Percentiles rank a stretch among this genome's conserved stretches.
Conservation (phyloP, 2,329 filamentous ascomycete species). For the Magnaporthiopsis rhizophila region DNA sequence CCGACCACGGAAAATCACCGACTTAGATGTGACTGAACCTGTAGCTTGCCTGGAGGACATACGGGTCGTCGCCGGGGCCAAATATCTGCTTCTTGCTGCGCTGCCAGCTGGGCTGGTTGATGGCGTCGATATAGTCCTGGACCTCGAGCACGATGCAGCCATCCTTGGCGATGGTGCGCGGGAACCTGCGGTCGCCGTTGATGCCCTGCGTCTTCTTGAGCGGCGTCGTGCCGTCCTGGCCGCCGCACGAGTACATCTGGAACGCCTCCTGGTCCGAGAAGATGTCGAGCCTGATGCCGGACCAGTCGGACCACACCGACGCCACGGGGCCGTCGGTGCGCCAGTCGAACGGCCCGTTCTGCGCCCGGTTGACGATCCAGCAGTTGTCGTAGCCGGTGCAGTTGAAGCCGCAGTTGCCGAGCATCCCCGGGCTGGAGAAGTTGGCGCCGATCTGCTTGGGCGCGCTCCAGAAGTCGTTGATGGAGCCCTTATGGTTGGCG, state of each 20-base stretch:
- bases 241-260: constrained; percentile 80
- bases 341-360: constrained; percentile 55
- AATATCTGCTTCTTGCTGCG: constrained; percentile 54
- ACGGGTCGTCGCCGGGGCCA: constrained; percentile 50
- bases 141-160: constrained; percentile 88
- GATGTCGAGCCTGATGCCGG: constrained; percentile 76
- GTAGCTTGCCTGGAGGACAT: constrained; percentile 55
- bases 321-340: constrained; percentile 50
- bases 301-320: constrained; percentile 62
- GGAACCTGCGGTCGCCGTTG: constrained; percentile 42
- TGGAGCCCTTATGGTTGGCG: constrained; percentile 56
- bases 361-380: constrained; percentile 58
- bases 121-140: constrained; percentile 87
- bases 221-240: constrained; percentile 62
- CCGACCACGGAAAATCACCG: neutral
- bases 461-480: constrained; percentile 75
- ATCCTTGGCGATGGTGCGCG: constrained; percentile 61
- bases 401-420: constrained; percentile 68
- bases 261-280: constrained; percentile 79
- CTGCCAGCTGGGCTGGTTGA: constrained; percentile 87
- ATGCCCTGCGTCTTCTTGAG: constrained; percentile 66
- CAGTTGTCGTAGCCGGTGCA: constrained; percentile 79
- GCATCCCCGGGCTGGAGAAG: constrained; percentile 49
- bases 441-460: constrained; percentile 74
- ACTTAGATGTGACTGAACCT: constrained; percentile 39